phyloP scores from a whole-genome alignment of 768 basidiomycete genomes.

The Cyclocybe cylindracea region DNA sequence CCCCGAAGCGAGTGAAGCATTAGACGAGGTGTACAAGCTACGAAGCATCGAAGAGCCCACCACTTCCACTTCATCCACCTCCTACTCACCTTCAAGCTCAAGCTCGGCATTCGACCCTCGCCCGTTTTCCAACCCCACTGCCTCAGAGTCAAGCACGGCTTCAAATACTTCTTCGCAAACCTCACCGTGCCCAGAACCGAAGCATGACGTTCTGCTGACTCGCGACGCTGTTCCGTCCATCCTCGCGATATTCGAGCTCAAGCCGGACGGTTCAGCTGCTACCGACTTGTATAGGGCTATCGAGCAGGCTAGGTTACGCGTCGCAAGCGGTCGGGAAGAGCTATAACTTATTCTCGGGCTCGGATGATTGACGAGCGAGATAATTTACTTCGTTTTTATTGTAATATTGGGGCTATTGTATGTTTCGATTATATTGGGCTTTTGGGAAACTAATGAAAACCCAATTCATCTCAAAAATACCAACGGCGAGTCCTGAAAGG shows the following conservation, averaged over 20 bases:
- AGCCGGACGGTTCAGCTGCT: conserved; percentile 34
- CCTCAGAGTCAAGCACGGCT: background rate
- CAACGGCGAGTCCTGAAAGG: too few relatives aligned
- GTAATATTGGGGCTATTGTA: background rate
- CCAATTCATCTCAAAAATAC: too few relatives aligned
- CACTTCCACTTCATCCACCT: background rate
- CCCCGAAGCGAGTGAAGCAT: conserved; percentile 50
- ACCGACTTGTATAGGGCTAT: conserved; percentile 64
- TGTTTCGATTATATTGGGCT: too few relatives aligned
- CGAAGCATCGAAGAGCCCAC: conserved; percentile 10
- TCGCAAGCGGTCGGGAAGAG: conserved; percentile 14
- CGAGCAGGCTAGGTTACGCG: conserved; percentile 51
- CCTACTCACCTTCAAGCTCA: background rate
- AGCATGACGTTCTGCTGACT: conserved; percentile 32
- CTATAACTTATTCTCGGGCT: background rate
- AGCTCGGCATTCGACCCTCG: background rate
- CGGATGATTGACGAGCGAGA: too few relatives aligned
- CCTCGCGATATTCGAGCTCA: conserved; percentile 44
- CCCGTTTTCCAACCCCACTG: background rate
- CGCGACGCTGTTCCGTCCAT: conserved; percentile 57
- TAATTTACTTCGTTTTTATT: background rate
- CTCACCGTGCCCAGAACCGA: background rate
- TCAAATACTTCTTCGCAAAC: background rate
- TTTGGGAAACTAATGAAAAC: too few relatives aligned
- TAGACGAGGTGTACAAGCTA: conserved; percentile 58